These are phyloP conservation scores for Decorospora gaudefroyi DNA, from an alignment of 2,329 filamentous ascomycete species.

Conservation along the genomic window DNA sequence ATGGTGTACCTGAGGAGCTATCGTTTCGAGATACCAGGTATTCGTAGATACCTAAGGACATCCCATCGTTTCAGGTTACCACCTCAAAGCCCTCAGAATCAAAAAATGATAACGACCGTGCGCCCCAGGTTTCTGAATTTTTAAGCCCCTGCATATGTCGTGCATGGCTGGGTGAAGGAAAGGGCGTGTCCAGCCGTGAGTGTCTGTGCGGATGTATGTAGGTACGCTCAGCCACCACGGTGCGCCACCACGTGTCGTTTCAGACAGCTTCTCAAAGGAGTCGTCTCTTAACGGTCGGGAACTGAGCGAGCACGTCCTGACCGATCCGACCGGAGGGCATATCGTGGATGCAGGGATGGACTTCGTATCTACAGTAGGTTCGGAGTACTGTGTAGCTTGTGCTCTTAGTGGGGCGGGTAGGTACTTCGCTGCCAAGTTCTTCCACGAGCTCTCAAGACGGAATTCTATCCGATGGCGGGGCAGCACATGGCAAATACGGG, in stretches of 20 bases:
- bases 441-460: constrained; percentile 2
- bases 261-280: constrained; percentile 1
- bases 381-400: too few species aligned
- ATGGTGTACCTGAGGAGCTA: too few species aligned
- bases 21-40: too few species aligned
- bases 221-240: too few species aligned
- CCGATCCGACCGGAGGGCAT: too few species aligned
- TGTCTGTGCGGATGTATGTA: too few species aligned
- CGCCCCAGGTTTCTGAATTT: background rate
- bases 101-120: background rate
- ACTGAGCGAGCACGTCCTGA: background rate
- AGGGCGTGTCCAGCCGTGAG: background rate
- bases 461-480: constrained; percentile 9
- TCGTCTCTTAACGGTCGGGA: background rate
- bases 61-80: too few species aligned
- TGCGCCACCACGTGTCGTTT: constrained; percentile 14
- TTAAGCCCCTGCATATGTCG: background rate
- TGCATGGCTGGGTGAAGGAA: constrained; percentile 2
- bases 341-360: too few species aligned
- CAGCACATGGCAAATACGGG: constrained; percentile 18
- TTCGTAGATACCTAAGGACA: too few species aligned
- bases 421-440: too few species aligned
- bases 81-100: background rate
- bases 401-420: too few species aligned
- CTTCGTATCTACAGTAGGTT: too few species aligned